Base-by-base conservation (phyloP, 352 stramenopile species). In the Phytophthora cryptogea region DNA sequence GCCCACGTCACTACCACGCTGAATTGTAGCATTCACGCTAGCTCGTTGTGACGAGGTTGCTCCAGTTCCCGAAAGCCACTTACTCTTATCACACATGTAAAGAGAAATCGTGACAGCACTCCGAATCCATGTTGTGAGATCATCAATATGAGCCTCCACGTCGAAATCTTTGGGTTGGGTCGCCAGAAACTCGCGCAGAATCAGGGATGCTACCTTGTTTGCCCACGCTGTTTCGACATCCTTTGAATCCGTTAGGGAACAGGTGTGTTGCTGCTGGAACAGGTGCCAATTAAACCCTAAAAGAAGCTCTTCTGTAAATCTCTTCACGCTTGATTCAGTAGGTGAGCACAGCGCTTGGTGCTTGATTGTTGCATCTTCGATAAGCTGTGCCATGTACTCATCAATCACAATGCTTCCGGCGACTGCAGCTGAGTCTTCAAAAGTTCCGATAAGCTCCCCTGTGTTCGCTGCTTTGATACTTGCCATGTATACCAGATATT, bases 401-500 rank as follows among this genome's bases (percentile, higher is more conserved):
- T 95, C 82, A 35, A 89, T 69, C 10, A 93, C 74, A 43, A 95
- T 88, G n/a, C 76, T 76, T 11, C 70, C 52, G 0, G 83, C 83
- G 30, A 91, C 55, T 5, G 86, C 84, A 16, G 86, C 84, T 7
- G 84, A 86, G 45, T 92, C 71, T 32, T 95, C 84, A 39, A 95
- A 75, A n/a, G 71, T 83, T 4, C 86, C 86, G n/a, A 93, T 65
- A 28, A 95, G 73, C 54, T 94, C 86, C 1, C 74, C 70, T 31
- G 89, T 56, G 2, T 80, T 69, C 4, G 68, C 67, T 8, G 68
- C 51, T 64, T 95, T 92, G 23, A 91, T 47, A 54, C 84, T 93
- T 13, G 76, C 62, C 30, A 77, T 63, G 40, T 89, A 78, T 3
- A 94, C 72, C 14, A 92, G 35, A 52, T 80, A 95, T 14, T 95